These are phyloP conservation scores for Diplodia seriata DNA, from an alignment of 2,329 filamentous ascomycete species.

Conservation along the genomic window DNA sequence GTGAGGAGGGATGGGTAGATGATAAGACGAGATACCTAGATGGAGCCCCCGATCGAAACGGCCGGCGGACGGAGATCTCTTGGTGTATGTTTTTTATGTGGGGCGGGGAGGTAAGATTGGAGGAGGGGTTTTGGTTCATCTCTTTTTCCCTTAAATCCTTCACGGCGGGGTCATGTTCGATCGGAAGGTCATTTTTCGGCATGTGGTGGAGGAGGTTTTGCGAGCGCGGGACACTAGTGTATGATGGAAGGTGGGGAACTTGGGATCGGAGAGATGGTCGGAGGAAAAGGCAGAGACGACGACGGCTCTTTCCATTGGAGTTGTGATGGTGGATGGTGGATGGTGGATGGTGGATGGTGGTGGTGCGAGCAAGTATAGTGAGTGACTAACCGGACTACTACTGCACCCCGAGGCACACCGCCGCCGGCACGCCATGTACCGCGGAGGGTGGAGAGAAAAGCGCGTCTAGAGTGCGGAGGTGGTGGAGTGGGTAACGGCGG, in stretches of 20 bases:
- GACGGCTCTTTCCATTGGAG: not conserved
- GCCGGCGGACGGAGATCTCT: not conserved
- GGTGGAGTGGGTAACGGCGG: not conserved
- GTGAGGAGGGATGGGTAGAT: not conserved
- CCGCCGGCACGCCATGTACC: not conserved
- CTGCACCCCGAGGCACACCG: slow-evolving; percentile 5
- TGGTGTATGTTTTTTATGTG: not conserved
- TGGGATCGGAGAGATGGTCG: not conserved
- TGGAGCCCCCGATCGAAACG: not conserved
- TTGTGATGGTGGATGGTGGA: not conserved
- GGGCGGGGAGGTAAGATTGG: not conserved
- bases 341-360: too few relatives aligned
- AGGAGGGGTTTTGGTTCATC: not conserved
- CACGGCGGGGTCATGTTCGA: too few relatives aligned
- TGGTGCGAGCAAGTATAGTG: not conserved
- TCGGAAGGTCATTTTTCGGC: too few relatives aligned
- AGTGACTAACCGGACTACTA: not conserved
- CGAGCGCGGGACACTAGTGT: not conserved
- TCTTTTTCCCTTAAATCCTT: too few relatives aligned
- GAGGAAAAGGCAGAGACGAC: too few relatives aligned
- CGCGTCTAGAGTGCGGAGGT: slow-evolving; percentile 2
- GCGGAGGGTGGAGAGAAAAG: not conserved
- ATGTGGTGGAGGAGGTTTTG: not conserved
- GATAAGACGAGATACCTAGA: too few relatives aligned
- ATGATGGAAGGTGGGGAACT: not conserved